Evolutionary conservation across 345 rosid species (phyloP).

Genomic region (Acer saccharum): DNA sequence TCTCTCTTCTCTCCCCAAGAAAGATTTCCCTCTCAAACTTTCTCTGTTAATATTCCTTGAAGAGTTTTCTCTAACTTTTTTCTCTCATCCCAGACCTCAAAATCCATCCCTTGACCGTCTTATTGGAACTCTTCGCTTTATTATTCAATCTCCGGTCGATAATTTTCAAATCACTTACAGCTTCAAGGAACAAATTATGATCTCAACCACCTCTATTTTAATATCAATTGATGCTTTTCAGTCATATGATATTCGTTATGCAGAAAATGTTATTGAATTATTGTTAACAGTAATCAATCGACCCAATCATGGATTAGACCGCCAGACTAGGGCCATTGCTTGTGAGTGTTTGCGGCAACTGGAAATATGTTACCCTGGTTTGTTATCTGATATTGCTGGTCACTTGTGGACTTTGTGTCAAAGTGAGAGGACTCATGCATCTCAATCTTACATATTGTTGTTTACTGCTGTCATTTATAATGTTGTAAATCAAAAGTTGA

Average conservation of each 20-base stretch:
- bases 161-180: constrained; percentile 44
- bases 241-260: constrained; percentile 32
- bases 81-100: constrained; percentile 21
- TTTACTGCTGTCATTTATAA: constrained; percentile 61
- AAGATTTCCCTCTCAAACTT: constrained; percentile 73
- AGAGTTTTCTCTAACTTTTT: constrained; percentile 50
- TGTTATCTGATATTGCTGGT: constrained; percentile 73
- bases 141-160: constrained; percentile 76
- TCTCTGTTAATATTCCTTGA: constrained; percentile 81
- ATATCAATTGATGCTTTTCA: constrained; percentile 51
- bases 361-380: constrained; percentile 73
- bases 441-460: constrained; percentile 74
- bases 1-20: constrained; percentile 59
- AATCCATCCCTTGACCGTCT: constrained; percentile 52
- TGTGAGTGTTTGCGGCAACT: constrained; percentile 88
- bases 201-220: constrained; percentile 73
- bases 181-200: constrained; percentile 82
- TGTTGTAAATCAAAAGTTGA: constrained; percentile 55
- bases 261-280: constrained; percentile 68
- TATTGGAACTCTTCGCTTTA: constrained; percentile 58
- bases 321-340: constrained; percentile 81
- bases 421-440: constrained; percentile 90
- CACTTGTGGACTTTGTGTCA: constrained; percentile 91
- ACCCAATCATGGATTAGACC: constrained; percentile 83
- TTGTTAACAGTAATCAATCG: constrained; percentile 73